Percentiles rank a stretch among this genome's conserved stretches.
Conservation (phyloP, 768 basidiomycete species). For the Phlebiopsis gigantea region DNA sequence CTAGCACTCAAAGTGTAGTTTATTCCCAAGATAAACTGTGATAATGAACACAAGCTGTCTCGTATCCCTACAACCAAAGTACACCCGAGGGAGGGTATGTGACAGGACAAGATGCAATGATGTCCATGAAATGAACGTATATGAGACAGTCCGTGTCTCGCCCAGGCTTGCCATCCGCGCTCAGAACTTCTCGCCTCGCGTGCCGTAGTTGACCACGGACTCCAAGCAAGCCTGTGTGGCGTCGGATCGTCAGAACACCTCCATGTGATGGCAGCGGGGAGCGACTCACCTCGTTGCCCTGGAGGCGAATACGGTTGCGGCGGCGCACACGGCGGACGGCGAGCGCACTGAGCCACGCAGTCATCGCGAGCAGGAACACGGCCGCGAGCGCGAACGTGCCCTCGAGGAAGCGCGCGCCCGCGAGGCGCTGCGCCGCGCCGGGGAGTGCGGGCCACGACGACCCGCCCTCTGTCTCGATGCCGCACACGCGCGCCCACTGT, state of each 20-base stretch:
- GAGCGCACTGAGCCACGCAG: conserved; percentile 28
- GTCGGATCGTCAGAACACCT: not conserved
- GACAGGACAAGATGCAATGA: not conserved
- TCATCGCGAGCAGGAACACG: conserved; percentile 32
- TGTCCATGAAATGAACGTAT: conserved; percentile 1
- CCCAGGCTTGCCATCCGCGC: not conserved
- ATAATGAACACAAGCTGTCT: not conserved
- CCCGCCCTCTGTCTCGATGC: conserved; percentile 14
- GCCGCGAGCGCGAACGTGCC: conserved; percentile 29
- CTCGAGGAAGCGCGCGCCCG: conserved; percentile 24
- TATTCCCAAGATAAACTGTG: not conserved
- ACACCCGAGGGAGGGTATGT: not conserved
- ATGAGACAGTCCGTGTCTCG: not conserved
- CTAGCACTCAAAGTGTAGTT: too few species aligned
- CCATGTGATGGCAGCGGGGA: not conserved
- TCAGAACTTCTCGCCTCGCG: conserved; percentile 8
- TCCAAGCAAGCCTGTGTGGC: conserved; percentile 3
- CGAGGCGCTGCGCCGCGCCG: conserved; percentile 7
- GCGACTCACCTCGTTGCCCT: conserved; percentile 32
- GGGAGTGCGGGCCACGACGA: conserved; percentile 11
- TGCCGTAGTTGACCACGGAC: conserved; percentile 6
- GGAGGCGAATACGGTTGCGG: conserved; percentile 26
- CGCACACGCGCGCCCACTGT: conserved; percentile 41
- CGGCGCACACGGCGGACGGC: conserved; percentile 30
- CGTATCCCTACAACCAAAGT: not conserved